Evolutionary conservation across 2,329 filamentous ascomycete genomes (phyloP).

Genomic region (Fonsecaea pedrosoi): DNA sequence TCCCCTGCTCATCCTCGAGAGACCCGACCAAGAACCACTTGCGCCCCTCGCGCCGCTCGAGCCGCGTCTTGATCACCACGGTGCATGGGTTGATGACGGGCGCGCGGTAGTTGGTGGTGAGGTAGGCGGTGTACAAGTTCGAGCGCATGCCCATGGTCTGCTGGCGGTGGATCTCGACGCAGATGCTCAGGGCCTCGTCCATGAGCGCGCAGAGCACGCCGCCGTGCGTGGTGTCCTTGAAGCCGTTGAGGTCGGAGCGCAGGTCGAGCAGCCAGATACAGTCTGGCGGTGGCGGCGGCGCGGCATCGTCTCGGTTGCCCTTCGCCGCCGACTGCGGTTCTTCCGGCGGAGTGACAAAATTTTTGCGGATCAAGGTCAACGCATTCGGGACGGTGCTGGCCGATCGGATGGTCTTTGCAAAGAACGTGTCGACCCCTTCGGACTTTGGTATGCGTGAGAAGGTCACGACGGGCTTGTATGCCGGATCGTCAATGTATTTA

Average conservation of each 20-base stretch:
- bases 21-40: conserved; percentile 6
- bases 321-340: neutral
- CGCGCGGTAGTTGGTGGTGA: conserved; percentile 1
- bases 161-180: conserved; percentile 10
- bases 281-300: neutral
- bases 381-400: conserved; percentile 1
- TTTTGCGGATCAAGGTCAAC: neutral
- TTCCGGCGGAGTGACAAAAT: conserved; percentile 2
- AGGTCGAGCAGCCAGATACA: conserved; percentile 5
- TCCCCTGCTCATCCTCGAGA: conserved; percentile 6
- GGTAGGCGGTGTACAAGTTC: neutral
- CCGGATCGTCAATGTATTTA: conserved; percentile 3
- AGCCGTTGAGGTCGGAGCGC: conserved; percentile 9
- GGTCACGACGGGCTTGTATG: neutral
- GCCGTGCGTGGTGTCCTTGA: conserved; percentile 10
- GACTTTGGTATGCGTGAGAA: conserved; percentile 10
- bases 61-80: neutral
- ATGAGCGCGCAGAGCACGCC: conserved; percentile 2
- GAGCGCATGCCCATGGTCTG: neutral
- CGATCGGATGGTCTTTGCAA: neutral
- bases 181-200: conserved; percentile 11
- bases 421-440: conserved; percentile 5
- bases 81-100: neutral
- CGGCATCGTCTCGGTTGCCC: neutral
- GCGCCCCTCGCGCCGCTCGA: neutral